Conservation (phyloP, 2,329 filamentous ascomycete species). For the Esteya vermicola region DNA sequence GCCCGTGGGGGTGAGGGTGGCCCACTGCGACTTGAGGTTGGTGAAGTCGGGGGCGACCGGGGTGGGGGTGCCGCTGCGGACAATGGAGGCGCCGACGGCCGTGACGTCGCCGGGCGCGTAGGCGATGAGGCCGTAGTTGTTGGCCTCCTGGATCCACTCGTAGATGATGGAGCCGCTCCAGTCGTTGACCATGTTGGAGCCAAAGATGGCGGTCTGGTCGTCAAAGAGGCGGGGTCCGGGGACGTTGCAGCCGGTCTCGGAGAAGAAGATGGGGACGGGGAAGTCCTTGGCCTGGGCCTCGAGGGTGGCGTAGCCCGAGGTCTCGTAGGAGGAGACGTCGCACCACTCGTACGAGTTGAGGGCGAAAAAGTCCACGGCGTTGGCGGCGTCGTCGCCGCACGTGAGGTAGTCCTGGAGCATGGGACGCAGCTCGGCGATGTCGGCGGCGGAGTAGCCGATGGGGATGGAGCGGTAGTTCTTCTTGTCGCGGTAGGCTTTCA, state of each 20-base stretch:
- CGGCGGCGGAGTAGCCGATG: constrained; percentile 75
- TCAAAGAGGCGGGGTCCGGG: constrained; percentile 46
- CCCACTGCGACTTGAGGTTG: constrained; percentile 68
- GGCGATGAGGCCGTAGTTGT: constrained; percentile 67
- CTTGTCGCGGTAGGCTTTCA: constrained; percentile 65
- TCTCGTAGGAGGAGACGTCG: constrained; percentile 40
- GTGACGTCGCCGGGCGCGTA: constrained; percentile 50
- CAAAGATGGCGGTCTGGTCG: constrained; percentile 67
- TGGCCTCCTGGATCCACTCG: constrained; percentile 78
- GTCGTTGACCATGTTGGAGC: constrained; percentile 52
- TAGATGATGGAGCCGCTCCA: constrained; percentile 74
- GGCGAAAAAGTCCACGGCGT: constrained; percentile 70
- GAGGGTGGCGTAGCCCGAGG: constrained; percentile 56
- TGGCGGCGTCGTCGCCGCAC: constrained; percentile 54
- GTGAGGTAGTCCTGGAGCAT: constrained; percentile 60
- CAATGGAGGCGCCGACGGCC: constrained; percentile 59
- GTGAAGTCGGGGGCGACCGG: constrained; percentile 63
- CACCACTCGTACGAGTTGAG: constrained; percentile 82
- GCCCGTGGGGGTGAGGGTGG: constrained; percentile 53
- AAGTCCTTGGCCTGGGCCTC: constrained; percentile 54
- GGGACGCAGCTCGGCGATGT: constrained; percentile 55
- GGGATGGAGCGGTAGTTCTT: constrained; percentile 72
- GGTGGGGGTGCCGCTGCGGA: constrained; percentile 57
- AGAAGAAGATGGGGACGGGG: constrained; percentile 79
- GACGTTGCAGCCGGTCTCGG: constrained; percentile 72